phyloP scores from a whole-genome alignment of 2,329 filamentous ascomycete species.

The Aureobasidium sp. region DNA sequence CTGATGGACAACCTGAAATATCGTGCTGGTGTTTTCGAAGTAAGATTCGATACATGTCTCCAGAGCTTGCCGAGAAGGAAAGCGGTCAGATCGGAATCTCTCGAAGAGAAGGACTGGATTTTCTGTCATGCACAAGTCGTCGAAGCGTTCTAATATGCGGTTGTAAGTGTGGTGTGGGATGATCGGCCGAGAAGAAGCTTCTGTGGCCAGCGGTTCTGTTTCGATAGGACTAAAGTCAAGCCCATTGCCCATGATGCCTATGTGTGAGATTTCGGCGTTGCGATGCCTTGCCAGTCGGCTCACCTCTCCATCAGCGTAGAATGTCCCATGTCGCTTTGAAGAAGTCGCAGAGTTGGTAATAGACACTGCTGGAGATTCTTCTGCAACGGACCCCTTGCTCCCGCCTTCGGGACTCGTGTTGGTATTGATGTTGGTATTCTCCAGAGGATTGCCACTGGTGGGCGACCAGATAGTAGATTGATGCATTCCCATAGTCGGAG shows the following conservation, averaged over 20 bases:
- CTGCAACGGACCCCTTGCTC: neutral
- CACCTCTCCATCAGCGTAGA: conserved; percentile 4
- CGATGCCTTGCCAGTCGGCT: neutral
- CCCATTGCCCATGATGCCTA: neutral
- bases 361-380: conserved; percentile 1
- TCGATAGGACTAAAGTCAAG: neutral
- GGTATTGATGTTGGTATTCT: neutral
- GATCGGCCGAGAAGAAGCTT: neutral
- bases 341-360: neutral
- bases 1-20: neutral
- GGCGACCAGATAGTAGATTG: neutral
- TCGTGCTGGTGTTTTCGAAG: neutral
- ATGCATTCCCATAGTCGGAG: neutral
- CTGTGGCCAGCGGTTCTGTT: neutral
- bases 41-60: neutral
- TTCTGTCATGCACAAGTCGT: neutral
- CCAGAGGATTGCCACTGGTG: neutral
- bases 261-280: neutral
- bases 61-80: conserved; percentile 1
- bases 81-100: neutral
- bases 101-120: neutral
- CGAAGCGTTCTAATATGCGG: neutral
- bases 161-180: neutral
- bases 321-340: conserved; percentile 7
- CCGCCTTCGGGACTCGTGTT: neutral